Evolutionary conservation across 2,329 filamentous ascomycete species (phyloP), one percentile per base, ranked within the genome.

Genomic region (Monosporascus sp.): DNA sequence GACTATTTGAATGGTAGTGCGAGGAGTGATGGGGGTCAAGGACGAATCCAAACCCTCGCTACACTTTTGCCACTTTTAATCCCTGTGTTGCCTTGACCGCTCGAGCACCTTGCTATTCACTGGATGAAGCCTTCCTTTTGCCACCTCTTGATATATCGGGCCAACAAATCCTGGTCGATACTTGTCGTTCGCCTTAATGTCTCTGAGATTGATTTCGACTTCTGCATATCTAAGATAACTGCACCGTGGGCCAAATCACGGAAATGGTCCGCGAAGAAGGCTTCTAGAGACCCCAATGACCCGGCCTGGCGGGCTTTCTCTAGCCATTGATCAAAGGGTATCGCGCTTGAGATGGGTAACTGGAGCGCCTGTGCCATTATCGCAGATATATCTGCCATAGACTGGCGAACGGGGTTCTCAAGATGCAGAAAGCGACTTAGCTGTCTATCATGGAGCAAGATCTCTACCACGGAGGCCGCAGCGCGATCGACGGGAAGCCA

Each of bases 401-500:
- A 51, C 37, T 61, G 59, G 18, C 60, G 56, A 2, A 59, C 48
- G 1, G 60, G 60, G 43, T 60, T 63, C 35, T 63, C 60, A 3
- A 63, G 48, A 48, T 63, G 60, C 5, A 63, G 46, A 37, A 61
- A 60, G 7, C 31, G n/a, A 8, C 45, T 20, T 5, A 54, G 44
- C 17, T 40, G 47, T 15, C 47, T 50, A 18, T 26, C 35, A 7
- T 38, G 31, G 20, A 58, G 24, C 18, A 54, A 15, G 4, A 54
- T 54, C 35, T 62, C 60, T 37, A 44, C 24, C 1, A 62, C 26
- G 2, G 52, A 59, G 24, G 28, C 45, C 7, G 58, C 58, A 8
- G 60, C 60, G 20, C 60, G 52, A 31, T 62, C 60, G 4, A 62
- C 57, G 5, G 60, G 60, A 3, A 62, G 49, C 60, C 60, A 62